Percentiles rank a stretch among this genome's conserved stretches.
Evolutionary conservation across 352 stramenopile species (phyloP).

Genomic region (Pythium sukuiense): DNA sequence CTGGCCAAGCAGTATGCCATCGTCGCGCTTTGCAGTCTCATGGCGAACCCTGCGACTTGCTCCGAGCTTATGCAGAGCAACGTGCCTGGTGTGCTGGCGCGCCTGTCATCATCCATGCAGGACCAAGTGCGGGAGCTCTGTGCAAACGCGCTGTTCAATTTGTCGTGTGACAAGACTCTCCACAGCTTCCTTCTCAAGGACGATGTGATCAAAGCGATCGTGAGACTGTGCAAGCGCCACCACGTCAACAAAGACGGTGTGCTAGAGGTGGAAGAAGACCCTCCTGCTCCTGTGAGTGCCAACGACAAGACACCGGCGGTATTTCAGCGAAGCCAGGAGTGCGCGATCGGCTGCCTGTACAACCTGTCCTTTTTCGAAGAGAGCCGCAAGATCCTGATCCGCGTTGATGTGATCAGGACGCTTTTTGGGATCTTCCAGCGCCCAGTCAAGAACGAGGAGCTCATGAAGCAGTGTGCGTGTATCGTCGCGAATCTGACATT

Average conservation of each 20-base stretch:
- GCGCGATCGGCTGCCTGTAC: slow-evolving; percentile 69
- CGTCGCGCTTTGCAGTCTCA: slow-evolving; percentile 66
- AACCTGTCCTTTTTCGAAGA: slow-evolving; percentile 78
- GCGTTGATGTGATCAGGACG: slow-evolving; percentile 60
- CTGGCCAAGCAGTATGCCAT: slow-evolving; percentile 71
- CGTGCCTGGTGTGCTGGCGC: slow-evolving; percentile 52
- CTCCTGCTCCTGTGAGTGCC: slow-evolving; percentile 15
- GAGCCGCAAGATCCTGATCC: slow-evolving; percentile 61
- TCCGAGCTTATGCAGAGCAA: slow-evolving; percentile 73
- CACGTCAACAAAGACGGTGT: slow-evolving; percentile 41
- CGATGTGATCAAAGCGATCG: slow-evolving; percentile 68
- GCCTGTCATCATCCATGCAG: slow-evolving; percentile 38
- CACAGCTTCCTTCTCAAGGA: slow-evolving; percentile 69
- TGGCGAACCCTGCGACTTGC: slow-evolving; percentile 52
- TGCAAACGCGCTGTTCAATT: slow-evolving; percentile 74
- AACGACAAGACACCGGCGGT: slow-evolving; percentile 46
- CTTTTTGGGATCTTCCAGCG: slow-evolving; percentile 69
- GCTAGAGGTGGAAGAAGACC: slow-evolving; percentile 62
- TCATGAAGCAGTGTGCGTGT: slow-evolving; percentile 60
- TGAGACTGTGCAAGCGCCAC: slow-evolving; percentile 61
- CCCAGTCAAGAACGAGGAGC: slow-evolving; percentile 61
- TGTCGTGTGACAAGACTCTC: slow-evolving; percentile 75
- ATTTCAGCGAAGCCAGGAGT: slow-evolving; percentile 65
- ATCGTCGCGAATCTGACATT: slow-evolving; percentile 79
- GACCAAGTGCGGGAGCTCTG: slow-evolving; percentile 71